A percentile compares a stretch with the other conserved stretches of the same genome.
phyloP scores from a whole-genome alignment of 306 rosid species.

The Begonia masoniana region DNA sequence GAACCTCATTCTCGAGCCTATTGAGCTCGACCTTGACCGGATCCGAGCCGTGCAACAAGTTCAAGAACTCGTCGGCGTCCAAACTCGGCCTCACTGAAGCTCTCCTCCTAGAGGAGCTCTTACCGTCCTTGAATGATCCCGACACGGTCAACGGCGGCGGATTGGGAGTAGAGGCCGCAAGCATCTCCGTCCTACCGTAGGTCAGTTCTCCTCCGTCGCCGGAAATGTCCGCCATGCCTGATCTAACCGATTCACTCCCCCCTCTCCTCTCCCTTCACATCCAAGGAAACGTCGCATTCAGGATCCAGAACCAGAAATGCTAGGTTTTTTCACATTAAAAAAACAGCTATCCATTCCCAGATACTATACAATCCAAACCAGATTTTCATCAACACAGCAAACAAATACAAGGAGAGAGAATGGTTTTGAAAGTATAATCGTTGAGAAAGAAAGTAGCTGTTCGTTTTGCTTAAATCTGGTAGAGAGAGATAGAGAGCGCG shows the following conservation, averaged over 20 bases:
- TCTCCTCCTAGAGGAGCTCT: conserved; percentile 65
- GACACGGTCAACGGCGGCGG: conserved; percentile 52
- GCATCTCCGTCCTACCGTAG: conserved; percentile 8
- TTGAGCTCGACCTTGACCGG: conserved; percentile 99
- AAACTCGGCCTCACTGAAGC: conserved; percentile 67
- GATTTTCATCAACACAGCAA: not conserved
- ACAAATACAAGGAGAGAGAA: not conserved
- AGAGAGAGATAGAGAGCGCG: not conserved
- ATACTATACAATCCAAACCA: not conserved
- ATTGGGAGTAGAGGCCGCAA: conserved; percentile 13
- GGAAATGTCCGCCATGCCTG: conserved; percentile 78
- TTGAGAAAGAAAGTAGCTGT: no score
- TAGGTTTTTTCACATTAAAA: conserved; percentile 38
- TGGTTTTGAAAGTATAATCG: no score
- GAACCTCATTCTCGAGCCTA: conserved; percentile 96
- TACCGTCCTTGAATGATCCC: conserved; percentile 93
- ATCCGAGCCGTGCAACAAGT: conserved; percentile 95
- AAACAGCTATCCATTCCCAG: conserved; percentile 1
- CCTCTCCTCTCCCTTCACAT: conserved; percentile 32
- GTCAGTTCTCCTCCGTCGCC: conserved; percentile 40
- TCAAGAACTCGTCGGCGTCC: conserved; percentile 94
- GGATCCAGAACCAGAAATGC: conserved; percentile 30
- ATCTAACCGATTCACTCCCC: conserved; percentile 35
- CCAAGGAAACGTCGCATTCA: conserved; percentile 30
- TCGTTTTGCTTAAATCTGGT: not conserved